Percentiles rank a stretch among this genome's conserved stretches.
Conservation (phyloP, 2,329 filamentous ascomycete species). For the Tolypocladium sp. region DNA sequence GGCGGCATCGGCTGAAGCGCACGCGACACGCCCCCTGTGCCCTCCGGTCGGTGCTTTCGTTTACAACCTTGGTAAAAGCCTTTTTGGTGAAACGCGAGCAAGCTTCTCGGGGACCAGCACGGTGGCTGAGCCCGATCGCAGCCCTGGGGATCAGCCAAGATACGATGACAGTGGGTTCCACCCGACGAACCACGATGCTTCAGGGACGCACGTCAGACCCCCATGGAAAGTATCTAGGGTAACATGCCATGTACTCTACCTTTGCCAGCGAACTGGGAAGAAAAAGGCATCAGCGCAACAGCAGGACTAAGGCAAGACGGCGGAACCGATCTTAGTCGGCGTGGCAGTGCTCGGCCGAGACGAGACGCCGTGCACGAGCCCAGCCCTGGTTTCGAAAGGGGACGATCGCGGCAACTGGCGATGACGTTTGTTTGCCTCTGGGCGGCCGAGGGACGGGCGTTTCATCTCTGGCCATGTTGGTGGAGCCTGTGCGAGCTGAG, state of each 20-base stretch:
- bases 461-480: neutral
- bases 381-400: neutral
- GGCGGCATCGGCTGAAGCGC: neutral
- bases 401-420: neutral
- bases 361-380: neutral
- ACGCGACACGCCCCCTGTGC: neutral
- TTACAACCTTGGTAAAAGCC: neutral
- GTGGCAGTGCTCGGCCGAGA: neutral
- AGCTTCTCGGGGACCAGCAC: neutral
- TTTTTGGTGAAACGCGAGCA: neutral
- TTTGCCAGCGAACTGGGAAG: neutral
- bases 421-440: neutral
- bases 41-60: neutral
- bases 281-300: neutral
- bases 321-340: neutral
- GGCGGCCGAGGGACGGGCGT: neutral
- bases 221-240: neutral
- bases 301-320: neutral
- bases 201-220: neutral
- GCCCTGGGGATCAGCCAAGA: neutral
- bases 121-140: neutral
- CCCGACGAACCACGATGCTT: neutral
- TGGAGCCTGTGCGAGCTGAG: neutral
- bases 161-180: neutral
- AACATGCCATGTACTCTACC: neutral